Evolutionary conservation across 176 grass and related monocot species (phyloP), one percentile per base, ranked within the genome.

Genomic region (Hsuehochloa calcarea): DNA sequence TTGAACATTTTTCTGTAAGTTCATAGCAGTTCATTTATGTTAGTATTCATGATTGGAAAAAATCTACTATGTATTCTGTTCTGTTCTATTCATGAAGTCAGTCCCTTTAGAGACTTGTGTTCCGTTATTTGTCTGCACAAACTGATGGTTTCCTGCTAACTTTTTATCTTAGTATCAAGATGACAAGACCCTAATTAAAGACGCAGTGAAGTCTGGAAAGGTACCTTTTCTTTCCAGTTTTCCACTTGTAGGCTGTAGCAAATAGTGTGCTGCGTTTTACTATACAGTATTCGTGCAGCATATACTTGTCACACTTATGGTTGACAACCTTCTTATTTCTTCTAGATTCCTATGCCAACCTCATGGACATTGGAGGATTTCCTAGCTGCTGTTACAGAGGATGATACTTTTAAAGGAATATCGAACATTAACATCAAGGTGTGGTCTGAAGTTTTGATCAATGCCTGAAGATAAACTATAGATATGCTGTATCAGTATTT

Each of bases 371-470:
- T 92, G 17, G 97, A 94, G 79, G 89, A 90, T 46, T 99, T 96
- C 70, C 89, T 82, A 82, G 82, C 93, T 79, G 90, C 91, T 68
- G 41, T 92, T 87, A 55, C 51, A 68, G 86, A 92, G 51, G 85
- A 90, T 65, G 85, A 89, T 68, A 81, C 72, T 73, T 79, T 84
- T 27, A 94, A 92, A 88, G 97, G 84, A 89, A 89, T 99, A 88
- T 93, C 91, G 1, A 74, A 88, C 31, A 88, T 84, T 87, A 99
- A 96, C 68, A 52, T 99, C 45, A 99, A 99, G 97, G 93, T 96
- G 4, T 10, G 15, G 29, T 83, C 1, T 62, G 38, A 79, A 25
- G 5, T 65, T 80, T 9, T 58, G 40, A 58, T 83, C 49, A 34
- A 56, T 80, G 17, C 40, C 39, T 46, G n/a, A 70, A 40, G 44